Base-by-base conservation (phyloP, 78 protist genomes). In the Abeoforma whisleri region DNA sequence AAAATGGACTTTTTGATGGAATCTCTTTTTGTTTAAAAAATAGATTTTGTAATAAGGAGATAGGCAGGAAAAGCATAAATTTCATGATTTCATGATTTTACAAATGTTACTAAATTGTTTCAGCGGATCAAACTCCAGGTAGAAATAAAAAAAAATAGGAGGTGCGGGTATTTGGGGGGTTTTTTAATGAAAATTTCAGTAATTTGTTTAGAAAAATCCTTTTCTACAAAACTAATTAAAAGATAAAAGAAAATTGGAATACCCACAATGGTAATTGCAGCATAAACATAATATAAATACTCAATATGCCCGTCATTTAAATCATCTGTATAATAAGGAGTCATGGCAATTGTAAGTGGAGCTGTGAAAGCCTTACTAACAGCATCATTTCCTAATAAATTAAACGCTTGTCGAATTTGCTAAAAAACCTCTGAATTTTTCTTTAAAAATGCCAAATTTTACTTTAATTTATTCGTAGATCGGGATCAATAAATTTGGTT, bases 301-400 rank as follows among this genome's bases (percentile, higher is more conserved):
- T 72, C 76, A 35, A 72, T 72, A 35, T 72, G 35, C 2, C 76
- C 76, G 12, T 72, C 76, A 12, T 72, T 72, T 16, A 72, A 12
- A 12, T 72, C 12, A 12, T 72, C 76, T 5, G 76, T 72, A 12
- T 72, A 72, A 35, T 19, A 72, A 12, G 35, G 35, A 19, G 76
- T 19, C 32, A 72, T 16, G 12, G 76, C 76, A 12, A 12, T 72
- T 34, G 76, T 72, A 16, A 72, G 12, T 34, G 57, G 35, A 12
- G 33, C 35, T 34, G 76, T 72, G 76, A 72, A 72, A 16, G 57
- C 12, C 5, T 72, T 72, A 12, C 32, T 19, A 12, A 72, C 12
- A 72, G 76, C 76, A 72, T 12, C 76, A 2, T 19, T 34, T 16
- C 33, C 35, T 35, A 72, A 5, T 12, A 72, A 35, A 35, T 72